These are phyloP conservation scores for Stylosanthes scabra DNA, from an alignment of 331 rosid genomes.

Conservation along the genomic window DNA sequence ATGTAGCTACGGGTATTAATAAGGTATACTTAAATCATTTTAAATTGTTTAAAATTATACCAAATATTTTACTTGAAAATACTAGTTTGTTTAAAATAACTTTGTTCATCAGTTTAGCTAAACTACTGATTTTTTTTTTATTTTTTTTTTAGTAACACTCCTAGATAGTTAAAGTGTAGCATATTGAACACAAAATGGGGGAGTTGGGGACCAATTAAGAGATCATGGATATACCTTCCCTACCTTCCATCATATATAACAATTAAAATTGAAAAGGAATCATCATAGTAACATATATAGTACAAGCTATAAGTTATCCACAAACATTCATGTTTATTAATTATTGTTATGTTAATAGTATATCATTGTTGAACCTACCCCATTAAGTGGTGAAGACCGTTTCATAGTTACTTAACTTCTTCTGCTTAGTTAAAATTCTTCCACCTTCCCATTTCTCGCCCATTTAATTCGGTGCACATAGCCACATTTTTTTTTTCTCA, in stretches of 20 bases:
- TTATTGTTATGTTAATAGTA: not conserved
- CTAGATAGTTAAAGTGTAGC: not conserved
- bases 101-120: too few relatives aligned
- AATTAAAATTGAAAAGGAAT: not conserved
- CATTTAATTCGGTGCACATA: not conserved
- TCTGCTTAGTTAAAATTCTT: slow-evolving; percentile 16
- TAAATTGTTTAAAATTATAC: too few relatives aligned
- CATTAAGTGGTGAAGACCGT: slow-evolving; percentile 27
- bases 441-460: not conserved
- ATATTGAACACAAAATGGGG: slow-evolving; percentile 19
- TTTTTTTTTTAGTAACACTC: too few relatives aligned
- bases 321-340: not conserved
- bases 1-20: too few relatives aligned
- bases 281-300: not conserved
- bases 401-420: slow-evolving; percentile 25
- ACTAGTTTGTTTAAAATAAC: too few relatives aligned
- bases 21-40: too few relatives aligned
- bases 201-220: slow-evolving; percentile 10
- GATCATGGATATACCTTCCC: slow-evolving; percentile 16
- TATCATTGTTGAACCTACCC: slow-evolving; percentile 42
- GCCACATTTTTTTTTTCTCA: not conserved
- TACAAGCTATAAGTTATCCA: not conserved
- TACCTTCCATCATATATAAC: not conserved
- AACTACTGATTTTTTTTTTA: too few relatives aligned
- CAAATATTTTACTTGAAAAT: too few relatives aligned